Evolutionary conservation across 768 basidiomycete species (phyloP).

Genomic region (Lactifluus echinatus): DNA sequence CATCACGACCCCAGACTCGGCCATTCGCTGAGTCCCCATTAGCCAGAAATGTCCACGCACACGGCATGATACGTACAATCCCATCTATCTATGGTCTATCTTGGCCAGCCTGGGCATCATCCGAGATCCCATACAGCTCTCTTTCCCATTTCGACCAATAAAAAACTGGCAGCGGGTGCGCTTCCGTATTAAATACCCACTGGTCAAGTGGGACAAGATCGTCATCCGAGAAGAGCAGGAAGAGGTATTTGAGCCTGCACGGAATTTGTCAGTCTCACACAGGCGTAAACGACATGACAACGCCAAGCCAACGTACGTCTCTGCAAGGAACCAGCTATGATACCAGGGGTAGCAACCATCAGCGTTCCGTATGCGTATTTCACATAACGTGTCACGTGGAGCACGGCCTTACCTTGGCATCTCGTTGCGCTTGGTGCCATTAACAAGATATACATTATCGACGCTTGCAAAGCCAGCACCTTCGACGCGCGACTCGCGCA

Average conservation of each 20-base stretch:
- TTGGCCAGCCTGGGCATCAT: neutral
- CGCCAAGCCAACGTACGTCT: constrained; percentile 32
- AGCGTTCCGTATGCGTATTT: neutral
- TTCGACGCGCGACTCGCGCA: constrained; percentile 46
- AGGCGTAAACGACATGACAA: neutral
- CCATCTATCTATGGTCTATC: neutral
- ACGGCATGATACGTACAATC: no score
- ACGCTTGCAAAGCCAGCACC: constrained; percentile 54
- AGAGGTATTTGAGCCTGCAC: constrained; percentile 58
- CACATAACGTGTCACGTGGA: neutral
- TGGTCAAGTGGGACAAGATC: constrained; percentile 44
- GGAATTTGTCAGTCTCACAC: neutral
- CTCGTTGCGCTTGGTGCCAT: constrained; percentile 34
- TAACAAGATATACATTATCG: constrained; percentile 34
- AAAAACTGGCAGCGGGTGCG: constrained; percentile 71
- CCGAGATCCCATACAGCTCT: constrained; percentile 32
- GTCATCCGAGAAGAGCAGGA: constrained; percentile 57
- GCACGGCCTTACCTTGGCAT: constrained; percentile 61
- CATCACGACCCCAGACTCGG: no score
- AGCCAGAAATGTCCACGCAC: no score
- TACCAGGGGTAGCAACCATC: neutral
- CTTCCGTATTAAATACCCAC: constrained; percentile 47
- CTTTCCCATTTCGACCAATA: constrained; percentile 50
- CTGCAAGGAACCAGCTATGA: constrained; percentile 44
- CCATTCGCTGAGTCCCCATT: no score